Percentiles rank a stretch among this genome's conserved stretches.
Conservation (phyloP, 495 filamentous ascomycete species). For the Rhizodiscina lignyota region DNA sequence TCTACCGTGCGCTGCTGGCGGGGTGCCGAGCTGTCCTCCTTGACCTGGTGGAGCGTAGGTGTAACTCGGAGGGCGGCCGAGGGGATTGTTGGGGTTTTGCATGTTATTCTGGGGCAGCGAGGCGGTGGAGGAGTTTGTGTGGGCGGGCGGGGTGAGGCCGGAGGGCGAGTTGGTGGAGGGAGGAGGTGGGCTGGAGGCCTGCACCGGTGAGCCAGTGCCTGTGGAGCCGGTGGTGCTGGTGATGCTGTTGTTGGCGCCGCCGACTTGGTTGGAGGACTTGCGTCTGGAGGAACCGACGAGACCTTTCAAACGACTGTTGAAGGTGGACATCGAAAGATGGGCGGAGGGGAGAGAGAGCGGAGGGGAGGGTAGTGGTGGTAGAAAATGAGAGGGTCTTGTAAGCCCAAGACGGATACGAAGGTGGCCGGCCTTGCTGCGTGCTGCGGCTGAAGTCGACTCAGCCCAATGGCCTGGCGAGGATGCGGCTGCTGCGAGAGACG, state of each 20-base stretch:
- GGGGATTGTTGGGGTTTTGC: slow-evolving; percentile 18
- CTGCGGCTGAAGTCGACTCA: no score
- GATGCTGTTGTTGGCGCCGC: background rate
- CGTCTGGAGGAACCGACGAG: slow-evolving; percentile 1
- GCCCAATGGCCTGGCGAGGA: no score
- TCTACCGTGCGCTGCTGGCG: slow-evolving; percentile 17
- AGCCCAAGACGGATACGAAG: no score
- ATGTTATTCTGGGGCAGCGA: slow-evolving; percentile 7
- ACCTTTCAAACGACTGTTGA: background rate
- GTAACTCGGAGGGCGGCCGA: slow-evolving; percentile 24
- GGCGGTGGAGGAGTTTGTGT: slow-evolving; percentile 11
- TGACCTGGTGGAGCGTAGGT: slow-evolving; percentile 17
- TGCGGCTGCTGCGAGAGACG: no score
- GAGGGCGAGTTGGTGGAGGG: slow-evolving; percentile 10
- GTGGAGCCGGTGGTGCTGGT: background rate
- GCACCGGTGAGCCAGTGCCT: background rate
- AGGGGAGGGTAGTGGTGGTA: background rate
- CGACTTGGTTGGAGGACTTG: background rate
- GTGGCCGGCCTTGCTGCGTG: no score
- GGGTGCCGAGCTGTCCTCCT: slow-evolving; percentile 10
- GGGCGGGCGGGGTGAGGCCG: slow-evolving; percentile 12
- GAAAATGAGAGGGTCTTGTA: no score
- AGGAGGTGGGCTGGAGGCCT: slow-evolving; percentile 2
- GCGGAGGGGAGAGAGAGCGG: background rate
- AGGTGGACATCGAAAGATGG: background rate